Evolutionary conservation across 1,284 basidiomycete species (phyloP), one percentile per base, ranked within the genome.

Genomic region (Trichosporon asahii): DNA sequence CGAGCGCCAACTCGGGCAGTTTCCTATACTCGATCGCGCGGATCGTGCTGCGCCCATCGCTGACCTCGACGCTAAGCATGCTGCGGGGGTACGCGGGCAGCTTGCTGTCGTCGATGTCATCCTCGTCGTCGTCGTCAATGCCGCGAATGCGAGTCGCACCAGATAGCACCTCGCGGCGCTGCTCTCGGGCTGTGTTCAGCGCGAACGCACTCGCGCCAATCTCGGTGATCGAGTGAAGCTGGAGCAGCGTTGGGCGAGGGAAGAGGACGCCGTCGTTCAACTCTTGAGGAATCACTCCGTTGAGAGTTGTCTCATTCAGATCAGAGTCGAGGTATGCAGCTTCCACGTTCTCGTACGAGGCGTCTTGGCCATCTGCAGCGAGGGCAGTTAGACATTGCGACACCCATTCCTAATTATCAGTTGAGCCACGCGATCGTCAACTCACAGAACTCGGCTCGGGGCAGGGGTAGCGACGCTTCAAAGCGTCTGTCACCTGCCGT

Each of bases 21-120:
- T 78, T 68, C 69, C 76, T 75, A 66, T 83, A 82, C 71, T 84
- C 83, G 63, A 84, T 78, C 8, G 79, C 83, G 55, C 74, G 75
- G 44, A 83, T 67, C 0, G 73, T 66, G 23, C 60, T 73, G 63
- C 74, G 74, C n/a, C 83, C 83, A 74, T 84, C 83, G 8, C 76
- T 74, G 11, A 83, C 55, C 44, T 80, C 76, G 55, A 84, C 65
- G 64, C 68, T 72, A 44, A 84, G 72, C 82, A 84, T 84, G 9
- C 76, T 72, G n/a, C 83, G 66, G 0, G 80, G 79, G 70, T 83
- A 84, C 6, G 76, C 75, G 29, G 82, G 82, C 72, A 61, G 77
- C 72, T 46, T 73, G 66, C 65, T 72, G 68, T 21, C 72, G 8
- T 70, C 74, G 49, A 69, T 68, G 11, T 67, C 68, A 2, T 70